A percentile compares a stretch with the other conserved stretches of the same genome.
phyloP scores from a whole-genome alignment of 768 basidiomycete species.

The Cystofilobasidium capitatum region DNA sequence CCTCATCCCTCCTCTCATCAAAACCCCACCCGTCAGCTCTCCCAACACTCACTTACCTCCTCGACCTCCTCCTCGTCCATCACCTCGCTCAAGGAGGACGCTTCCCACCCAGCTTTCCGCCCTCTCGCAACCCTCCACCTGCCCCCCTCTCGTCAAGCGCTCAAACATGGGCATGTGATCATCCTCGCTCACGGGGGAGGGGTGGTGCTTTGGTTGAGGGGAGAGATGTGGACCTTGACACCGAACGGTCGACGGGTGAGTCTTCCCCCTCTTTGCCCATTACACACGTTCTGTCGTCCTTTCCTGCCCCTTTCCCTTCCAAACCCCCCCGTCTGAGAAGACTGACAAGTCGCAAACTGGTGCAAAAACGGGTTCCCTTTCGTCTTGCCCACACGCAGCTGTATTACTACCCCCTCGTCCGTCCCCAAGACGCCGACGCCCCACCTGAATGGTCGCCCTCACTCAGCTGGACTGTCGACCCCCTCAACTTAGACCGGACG shows the following conservation, averaged over 20 bases:
- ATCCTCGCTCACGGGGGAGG: not conserved
- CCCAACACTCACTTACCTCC: not conserved
- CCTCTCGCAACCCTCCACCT: slow-evolving; percentile 14
- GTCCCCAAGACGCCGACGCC: not conserved
- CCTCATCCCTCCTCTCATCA: not conserved
- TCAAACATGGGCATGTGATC: slow-evolving; percentile 17
- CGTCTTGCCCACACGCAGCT: not conserved
- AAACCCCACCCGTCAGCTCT: not conserved
- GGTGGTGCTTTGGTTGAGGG: slow-evolving; percentile 14
- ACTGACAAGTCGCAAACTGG: not conserved
- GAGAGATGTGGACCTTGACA: slow-evolving; percentile 6
- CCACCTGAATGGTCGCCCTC: not conserved
- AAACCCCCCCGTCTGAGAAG: not conserved
- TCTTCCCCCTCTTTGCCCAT: not conserved
- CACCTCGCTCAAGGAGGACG: not conserved
- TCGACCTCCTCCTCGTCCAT: not conserved
- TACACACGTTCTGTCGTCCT: not conserved
- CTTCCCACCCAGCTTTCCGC: not conserved
- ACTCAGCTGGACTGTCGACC: not conserved
- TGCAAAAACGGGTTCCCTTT: not conserved
- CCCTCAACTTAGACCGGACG: not conserved
- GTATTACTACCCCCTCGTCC: not conserved
- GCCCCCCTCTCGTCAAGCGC: not conserved
- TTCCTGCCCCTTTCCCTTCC: not conserved
- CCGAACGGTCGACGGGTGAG: not conserved